Base-by-base conservation (phyloP, 164 flowering plant species). In the Stephania cephalantha region DNA sequence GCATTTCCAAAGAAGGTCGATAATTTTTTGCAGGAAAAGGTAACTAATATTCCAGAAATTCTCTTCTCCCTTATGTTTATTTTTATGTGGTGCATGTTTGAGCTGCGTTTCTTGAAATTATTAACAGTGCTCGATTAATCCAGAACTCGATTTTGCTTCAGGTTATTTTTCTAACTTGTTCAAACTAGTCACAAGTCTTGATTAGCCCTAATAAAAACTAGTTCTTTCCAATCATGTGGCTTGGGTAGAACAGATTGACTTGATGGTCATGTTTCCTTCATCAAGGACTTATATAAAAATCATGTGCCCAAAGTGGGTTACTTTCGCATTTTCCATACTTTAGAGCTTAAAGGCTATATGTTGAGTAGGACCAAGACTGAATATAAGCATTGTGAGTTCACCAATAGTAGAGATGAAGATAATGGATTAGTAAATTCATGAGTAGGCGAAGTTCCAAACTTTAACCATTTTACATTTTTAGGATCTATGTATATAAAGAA, bases 1-100 rank as follows among this genome's bases (percentile, higher is more conserved):
- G 97, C 97, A 74, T 95, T 86, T 80, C 99, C 98, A 1, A 82
- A 83, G 52, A 81, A 89, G 71, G 89, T 87, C 30, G 78, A 81
- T 29, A 77, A 68, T 25, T 95, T 89, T 79, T 76, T 87, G 83
- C 76, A 71, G 77, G 89, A 88, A 72, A 86, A 94, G 95, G 97
- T 95, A 76, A 63, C 10, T 58, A 58, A 18, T 58, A 58, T 18
- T 58, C 64, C 64, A 58, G 46, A 31, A 35, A 12, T 46, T 35
- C 70, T 9, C 18, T 17, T 68, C 12, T 31, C 25, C 25, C 25
- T 25, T 25, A 25, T 25, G 17, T 30, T 68, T 30, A 29, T 31
- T 31, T 35, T 10, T 55, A 12, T 55, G 17, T 58, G 64, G 20
- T 15, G 64, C 64, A 15, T 18, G 55, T 50, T 50, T 50, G 17